Conservation (phyloP, 106 monocot genomes). For the Xerophyta viscosa region DNA sequence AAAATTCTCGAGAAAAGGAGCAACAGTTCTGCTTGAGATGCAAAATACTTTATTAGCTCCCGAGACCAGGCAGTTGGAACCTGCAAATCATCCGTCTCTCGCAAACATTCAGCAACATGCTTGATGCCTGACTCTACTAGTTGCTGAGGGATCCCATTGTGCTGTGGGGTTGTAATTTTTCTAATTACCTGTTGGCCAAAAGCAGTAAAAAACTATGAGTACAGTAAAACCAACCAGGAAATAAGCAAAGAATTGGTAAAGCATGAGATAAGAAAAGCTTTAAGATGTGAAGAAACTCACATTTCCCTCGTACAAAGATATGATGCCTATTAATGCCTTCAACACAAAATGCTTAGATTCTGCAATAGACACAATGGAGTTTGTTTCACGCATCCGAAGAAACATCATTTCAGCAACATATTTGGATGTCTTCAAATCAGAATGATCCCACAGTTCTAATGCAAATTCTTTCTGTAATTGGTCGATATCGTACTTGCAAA, state of each 20-base stretch:
- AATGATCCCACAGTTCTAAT: slow-evolving; percentile 54
- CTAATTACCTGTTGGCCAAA: slow-evolving; percentile 16
- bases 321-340: slow-evolving; percentile 37
- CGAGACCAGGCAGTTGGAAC: slow-evolving; percentile 8
- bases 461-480: slow-evolving; percentile 40
- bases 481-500: slow-evolving; percentile 38
- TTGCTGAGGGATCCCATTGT: slow-evolving; percentile 20
- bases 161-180: slow-evolving; percentile 7
- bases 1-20: slow-evolving; percentile 38
- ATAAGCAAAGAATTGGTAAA: neutral
- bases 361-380: slow-evolving; percentile 33
- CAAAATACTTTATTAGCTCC: slow-evolving; percentile 24
- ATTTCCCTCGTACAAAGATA: slow-evolving; percentile 34
- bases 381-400: slow-evolving; percentile 49
- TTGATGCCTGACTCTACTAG: slow-evolving; percentile 27
- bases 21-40: slow-evolving; percentile 55
- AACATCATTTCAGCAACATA: slow-evolving; percentile 57
- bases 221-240: neutral
- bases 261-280: neutral
- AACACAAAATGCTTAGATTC: slow-evolving; percentile 46
- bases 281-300: slow-evolving; percentile 32
- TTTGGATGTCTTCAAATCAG: slow-evolving; percentile 50
- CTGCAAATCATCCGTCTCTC: slow-evolving; percentile 26
- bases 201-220: neutral
- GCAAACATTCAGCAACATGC: slow-evolving; percentile 37